Evolutionary conservation across 139 green algal genomes (phyloP).

Genomic region (Chlorella sp.): DNA sequence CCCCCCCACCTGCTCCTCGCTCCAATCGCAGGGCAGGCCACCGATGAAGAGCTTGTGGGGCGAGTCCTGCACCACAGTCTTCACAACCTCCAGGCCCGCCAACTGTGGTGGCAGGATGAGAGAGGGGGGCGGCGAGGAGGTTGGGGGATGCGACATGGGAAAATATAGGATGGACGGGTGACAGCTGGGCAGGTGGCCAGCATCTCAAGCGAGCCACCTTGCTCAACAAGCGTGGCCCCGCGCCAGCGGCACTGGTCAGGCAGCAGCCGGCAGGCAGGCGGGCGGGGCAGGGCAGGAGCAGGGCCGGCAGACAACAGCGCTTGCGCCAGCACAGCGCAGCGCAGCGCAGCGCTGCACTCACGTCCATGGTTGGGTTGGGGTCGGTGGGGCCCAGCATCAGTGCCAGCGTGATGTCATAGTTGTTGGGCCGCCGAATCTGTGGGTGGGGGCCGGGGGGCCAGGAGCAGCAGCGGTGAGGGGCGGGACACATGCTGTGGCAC

Average conservation of each 20-base stretch:
- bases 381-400: conserved; percentile 79
- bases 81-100: conserved; percentile 66
- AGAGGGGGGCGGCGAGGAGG: no score
- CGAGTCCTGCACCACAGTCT: conserved; percentile 77
- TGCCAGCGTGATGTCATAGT: conserved; percentile 78
- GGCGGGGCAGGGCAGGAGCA: neutral
- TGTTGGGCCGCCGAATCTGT: conserved; percentile 78
- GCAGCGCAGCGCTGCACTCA: neutral
- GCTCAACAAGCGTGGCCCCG: no score
- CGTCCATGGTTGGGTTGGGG: conserved; percentile 77
- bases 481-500: no score
- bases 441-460: no score
- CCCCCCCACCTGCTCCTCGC: conserved; percentile 64
- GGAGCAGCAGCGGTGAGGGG: no score
- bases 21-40: conserved; percentile 83
- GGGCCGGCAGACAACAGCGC: no score
- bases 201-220: no score
- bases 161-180: no score
- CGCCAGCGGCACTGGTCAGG: no score
- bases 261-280: neutral
- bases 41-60: conserved; percentile 89
- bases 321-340: no score
- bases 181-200: no score
- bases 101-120: conserved; percentile 7
- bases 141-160: neutral